Percentiles rank a stretch among this genome's conserved stretches.
phyloP scores from a whole-genome alignment of 305 asterid genomes.

The Fraxinus ornus region DNA sequence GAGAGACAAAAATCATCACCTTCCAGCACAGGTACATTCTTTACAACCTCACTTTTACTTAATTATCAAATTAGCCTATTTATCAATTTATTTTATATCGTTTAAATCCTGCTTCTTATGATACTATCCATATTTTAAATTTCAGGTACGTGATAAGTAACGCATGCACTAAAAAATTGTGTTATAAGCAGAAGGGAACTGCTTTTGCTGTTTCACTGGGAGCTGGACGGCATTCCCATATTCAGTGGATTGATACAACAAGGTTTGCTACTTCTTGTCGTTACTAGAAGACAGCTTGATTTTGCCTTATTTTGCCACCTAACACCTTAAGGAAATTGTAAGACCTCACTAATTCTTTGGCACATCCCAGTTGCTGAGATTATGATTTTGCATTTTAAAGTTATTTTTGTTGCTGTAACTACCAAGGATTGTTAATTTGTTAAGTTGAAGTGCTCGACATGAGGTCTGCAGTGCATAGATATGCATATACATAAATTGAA shows the following conservation, averaged over 20 bases:
- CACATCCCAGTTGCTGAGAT: slow-evolving; percentile 16
- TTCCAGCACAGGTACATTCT: slow-evolving; percentile 82
- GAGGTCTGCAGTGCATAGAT: background rate
- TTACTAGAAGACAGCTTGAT: background rate
- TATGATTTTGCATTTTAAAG: background rate
- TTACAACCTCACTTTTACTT: slow-evolving; percentile 19
- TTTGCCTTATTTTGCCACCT: slow-evolving; percentile 15
- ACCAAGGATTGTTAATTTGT: slow-evolving; percentile 19
- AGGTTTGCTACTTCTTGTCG: slow-evolving; percentile 49
- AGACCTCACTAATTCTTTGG: background rate
- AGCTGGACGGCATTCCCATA: slow-evolving; percentile 76
- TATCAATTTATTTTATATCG: slow-evolving; percentile 11
- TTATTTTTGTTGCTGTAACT: background rate
- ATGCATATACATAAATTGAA: background rate
- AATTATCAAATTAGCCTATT: slow-evolving; percentile 16
- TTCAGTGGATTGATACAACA: slow-evolving; percentile 80
- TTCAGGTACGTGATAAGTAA: slow-evolving; percentile 88
- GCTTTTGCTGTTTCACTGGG: slow-evolving; percentile 56
- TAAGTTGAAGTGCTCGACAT: background rate
- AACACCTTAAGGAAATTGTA: slow-evolving; percentile 11
- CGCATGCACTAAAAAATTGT: slow-evolving; percentile 77
- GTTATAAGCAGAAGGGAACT: slow-evolving; percentile 95
- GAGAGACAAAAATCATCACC: slow-evolving; percentile 79
- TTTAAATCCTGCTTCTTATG: slow-evolving; percentile 9
- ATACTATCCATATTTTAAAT: slow-evolving; percentile 28